Evolutionary conservation across 371 early-diverging fungal genomes (phyloP), one percentile per base, ranked within the genome.

Genomic region (Mucor racemosus): DNA sequence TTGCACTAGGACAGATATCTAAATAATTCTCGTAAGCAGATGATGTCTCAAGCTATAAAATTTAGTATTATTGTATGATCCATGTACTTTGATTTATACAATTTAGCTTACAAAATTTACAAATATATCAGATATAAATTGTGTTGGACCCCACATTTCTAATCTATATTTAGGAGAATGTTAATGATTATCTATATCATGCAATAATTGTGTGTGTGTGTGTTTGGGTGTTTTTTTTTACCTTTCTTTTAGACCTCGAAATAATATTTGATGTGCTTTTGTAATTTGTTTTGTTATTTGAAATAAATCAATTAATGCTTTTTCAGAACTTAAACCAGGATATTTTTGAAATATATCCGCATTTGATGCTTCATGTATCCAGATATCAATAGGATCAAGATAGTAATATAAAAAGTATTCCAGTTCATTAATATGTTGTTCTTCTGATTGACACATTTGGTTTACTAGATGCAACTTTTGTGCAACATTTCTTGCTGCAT

Each of bases 61-160:
- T 46, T 48, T 48, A 7, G 21, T 13, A 17, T 35, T n/a, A 48
- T 36, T 36, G 10, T 36, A 2, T 31, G 14, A 15, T 35, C 13
- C 48, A 11, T 15, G 33, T 38, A 40, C 9, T 6, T 9, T 44
- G 7, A 19, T 17, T 21, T 8, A 5, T 26, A 19, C 11, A 4
- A 13, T 5, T 21, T 26, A 26, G 17, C 72, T 60, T 72, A 74
- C 77, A 35, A 74, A 67, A 48, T 48, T 41, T 34, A 60, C 50
- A 61, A 77, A 72, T 31, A 77, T 58, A 61, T 77, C 74, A 7
- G 72, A 71, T 34, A 77, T 50, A 31, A 77, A 66, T 42, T 77
- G 77, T 4, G 77, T 74, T 17, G 77, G 74, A 7, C 77, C 77
- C 77, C 77, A 77, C 42, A 77, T 77, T 11, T 67, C 58, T 1